Base-by-base conservation (phyloP, 768 basidiomycete species). In the Terana coerulea region DNA sequence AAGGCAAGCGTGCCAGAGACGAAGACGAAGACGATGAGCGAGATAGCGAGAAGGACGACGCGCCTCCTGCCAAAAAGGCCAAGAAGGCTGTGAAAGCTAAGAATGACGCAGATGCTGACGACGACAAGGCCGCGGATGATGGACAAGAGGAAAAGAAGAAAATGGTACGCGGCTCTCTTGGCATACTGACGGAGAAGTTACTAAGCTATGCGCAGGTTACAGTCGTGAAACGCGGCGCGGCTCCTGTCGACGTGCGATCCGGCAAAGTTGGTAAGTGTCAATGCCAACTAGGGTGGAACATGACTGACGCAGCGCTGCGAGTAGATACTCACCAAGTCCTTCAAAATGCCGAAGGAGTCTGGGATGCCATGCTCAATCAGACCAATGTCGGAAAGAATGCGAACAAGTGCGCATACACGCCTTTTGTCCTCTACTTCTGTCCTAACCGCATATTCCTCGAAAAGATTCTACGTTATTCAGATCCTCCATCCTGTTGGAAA, bases 311-410 rank as follows among this genome's bases (percentile, higher is more conserved):
- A 30, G 26, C 28, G 26, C 10, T 12, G 12, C 59, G n/a, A n/a
- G n/a, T n/a, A 81, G 79, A 64, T 40, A 75, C 78, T 1, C 79
- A 81, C 58, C 72, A 80, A 60, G 80, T 82, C 5, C 78, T 73
- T 49, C 54, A 60, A 26, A 69, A 72, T 34, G 62, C 52, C 4
- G 73, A 75, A 43, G 64, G 61, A 12, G 67, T 72, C 10, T 83
- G 79, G 79, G 81, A 83, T 59, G 80, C 79, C 31, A 81, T 80
- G 77, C 72, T 81, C 49, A 83, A 81, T 61, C 81, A 81, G 59
- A 81, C 81, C 1, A 72, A 81, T 54, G 70, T 81, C 43, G 73
- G 72, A 36, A 70, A 69, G 31, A 81, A 81, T 59, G 66, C 67
- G 34, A 72, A 72, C 61, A 81, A 83, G 79, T 80, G 40, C 39